These are phyloP conservation scores for Penicillium occitanis DNA, from an alignment of 2,329 filamentous ascomycete genomes.

Conservation along the genomic window DNA sequence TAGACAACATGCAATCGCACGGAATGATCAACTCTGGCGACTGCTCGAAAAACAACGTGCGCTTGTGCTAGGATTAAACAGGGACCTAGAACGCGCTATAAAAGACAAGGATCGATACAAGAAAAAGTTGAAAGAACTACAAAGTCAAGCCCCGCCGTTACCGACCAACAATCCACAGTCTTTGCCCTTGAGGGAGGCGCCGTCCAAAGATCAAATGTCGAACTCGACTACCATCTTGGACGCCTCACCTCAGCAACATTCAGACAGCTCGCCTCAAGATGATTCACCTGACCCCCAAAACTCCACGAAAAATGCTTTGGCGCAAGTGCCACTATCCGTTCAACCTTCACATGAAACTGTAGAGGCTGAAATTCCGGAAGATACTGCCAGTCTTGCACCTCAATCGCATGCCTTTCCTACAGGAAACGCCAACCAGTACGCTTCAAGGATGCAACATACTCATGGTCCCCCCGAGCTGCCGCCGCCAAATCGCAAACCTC, in stretches of 20 bases:
- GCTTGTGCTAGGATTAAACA: conserved; percentile 91
- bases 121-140: conserved; percentile 79
- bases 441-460: conserved; percentile 4
- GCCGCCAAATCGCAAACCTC: conserved; percentile 72
- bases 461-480: conserved; percentile 36
- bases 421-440: conserved; percentile 2
- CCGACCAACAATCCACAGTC: conserved; percentile 27
- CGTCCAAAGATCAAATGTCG: background rate
- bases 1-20: conserved; percentile 81
- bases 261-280: background rate
- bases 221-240: background rate
- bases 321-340: conserved; percentile 3
- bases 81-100: conserved; percentile 83
- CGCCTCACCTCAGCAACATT: background rate
- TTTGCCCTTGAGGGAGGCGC: conserved; percentile 3
- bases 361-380: background rate
- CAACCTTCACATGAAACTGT: background rate
- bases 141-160: conserved; percentile 48
- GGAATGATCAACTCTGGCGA: conserved; percentile 92
- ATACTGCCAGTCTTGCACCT: background rate
- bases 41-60: conserved; percentile 93
- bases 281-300: background rate
- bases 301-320: background rate
- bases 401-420: background rate
- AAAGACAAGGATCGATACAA: conserved; percentile 95